phyloP scores from a whole-genome alignment of 2,329 filamentous ascomycete species.

The Didymella glomerata region DNA sequence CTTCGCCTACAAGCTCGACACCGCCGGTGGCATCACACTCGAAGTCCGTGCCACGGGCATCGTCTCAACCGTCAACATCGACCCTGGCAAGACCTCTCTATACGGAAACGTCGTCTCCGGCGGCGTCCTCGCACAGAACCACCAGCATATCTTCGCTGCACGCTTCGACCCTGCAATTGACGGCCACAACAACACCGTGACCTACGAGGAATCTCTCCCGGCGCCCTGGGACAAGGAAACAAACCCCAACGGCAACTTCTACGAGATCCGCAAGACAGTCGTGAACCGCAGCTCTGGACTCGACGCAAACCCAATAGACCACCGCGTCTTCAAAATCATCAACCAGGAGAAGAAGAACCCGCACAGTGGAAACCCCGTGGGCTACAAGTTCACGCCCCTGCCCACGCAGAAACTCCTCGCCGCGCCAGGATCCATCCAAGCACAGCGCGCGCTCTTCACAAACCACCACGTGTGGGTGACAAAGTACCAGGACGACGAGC shows the following conservation, averaged over 20 bases:
- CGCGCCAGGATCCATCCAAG: slow-evolving; percentile 55
- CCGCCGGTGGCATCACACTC: slow-evolving; percentile 67
- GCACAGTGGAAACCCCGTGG: slow-evolving; percentile 56
- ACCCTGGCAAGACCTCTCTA: slow-evolving; percentile 60
- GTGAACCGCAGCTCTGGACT: slow-evolving; percentile 59
- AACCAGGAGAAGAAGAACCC: slow-evolving; percentile 58
- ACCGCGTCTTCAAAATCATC: slow-evolving; percentile 64
- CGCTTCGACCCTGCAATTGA: slow-evolving; percentile 71
- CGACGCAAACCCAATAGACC: slow-evolving; percentile 63
- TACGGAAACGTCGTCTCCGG: slow-evolving; percentile 71
- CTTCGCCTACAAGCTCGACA: slow-evolving; percentile 71
- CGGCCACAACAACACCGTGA: slow-evolving; percentile 61
- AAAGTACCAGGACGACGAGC: slow-evolving; percentile 61
- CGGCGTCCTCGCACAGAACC: slow-evolving; percentile 72
- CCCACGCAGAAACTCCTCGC: slow-evolving; percentile 62
- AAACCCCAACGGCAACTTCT: slow-evolving; percentile 70
- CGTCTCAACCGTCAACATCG: slow-evolving; percentile 68
- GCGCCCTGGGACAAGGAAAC: slow-evolving; percentile 60
- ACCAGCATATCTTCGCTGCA: slow-evolving; percentile 71
- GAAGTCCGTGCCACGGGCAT: slow-evolving; percentile 74
- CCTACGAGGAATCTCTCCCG: slow-evolving; percentile 63
- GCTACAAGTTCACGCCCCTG: slow-evolving; percentile 59
- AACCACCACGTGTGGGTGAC: slow-evolving; percentile 64
- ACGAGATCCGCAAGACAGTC: slow-evolving; percentile 61
- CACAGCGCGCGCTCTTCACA: slow-evolving; percentile 59